These are phyloP conservation scores for Serendipita sp. DNA, from an alignment of 768 basidiomycete species.

Conservation along the genomic window DNA sequence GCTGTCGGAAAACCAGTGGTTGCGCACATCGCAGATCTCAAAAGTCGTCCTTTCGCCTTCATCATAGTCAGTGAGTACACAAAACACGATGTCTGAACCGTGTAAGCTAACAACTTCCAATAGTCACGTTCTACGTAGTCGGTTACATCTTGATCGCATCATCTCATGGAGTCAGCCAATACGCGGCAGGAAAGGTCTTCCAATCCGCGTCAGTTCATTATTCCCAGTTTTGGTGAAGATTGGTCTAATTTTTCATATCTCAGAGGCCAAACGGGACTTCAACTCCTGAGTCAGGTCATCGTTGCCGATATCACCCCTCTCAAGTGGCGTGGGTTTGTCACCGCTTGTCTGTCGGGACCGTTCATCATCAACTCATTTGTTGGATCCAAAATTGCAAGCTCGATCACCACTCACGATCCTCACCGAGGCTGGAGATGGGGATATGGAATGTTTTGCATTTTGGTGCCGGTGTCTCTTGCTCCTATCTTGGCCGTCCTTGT, in stretches of 20 bases:
- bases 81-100: no score
- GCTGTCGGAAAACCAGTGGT: constrained; percentile 50
- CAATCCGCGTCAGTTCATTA: constrained; percentile 33
- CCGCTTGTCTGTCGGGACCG: constrained; percentile 30
- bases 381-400: constrained; percentile 38
- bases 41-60: constrained; percentile 51
- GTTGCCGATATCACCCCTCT: constrained; percentile 48
- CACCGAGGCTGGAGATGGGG: constrained; percentile 53
- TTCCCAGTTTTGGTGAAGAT: neutral
- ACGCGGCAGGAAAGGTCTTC: constrained; percentile 40
- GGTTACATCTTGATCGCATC: constrained; percentile 40
- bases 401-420: constrained; percentile 23
- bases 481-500: constrained; percentile 40
- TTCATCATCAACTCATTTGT: constrained; percentile 51
- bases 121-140: constrained; percentile 44
- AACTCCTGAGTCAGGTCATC: constrained; percentile 48
- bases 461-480: constrained; percentile 33
- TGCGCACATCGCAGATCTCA: constrained; percentile 57
- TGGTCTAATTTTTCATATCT: neutral
- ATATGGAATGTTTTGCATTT: constrained; percentile 44
- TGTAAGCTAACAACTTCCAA: no score
- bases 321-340: constrained; percentile 39
- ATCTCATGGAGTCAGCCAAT: constrained; percentile 27
- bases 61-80: constrained; percentile 35
- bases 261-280: constrained; percentile 26